A percentile compares a stretch with the other conserved stretches of the same genome.
These are phyloP conservation scores for Fomitopsis palustris DNA, from an alignment of 1,284 basidiomycete genomes.

Conservation along the genomic window DNA sequence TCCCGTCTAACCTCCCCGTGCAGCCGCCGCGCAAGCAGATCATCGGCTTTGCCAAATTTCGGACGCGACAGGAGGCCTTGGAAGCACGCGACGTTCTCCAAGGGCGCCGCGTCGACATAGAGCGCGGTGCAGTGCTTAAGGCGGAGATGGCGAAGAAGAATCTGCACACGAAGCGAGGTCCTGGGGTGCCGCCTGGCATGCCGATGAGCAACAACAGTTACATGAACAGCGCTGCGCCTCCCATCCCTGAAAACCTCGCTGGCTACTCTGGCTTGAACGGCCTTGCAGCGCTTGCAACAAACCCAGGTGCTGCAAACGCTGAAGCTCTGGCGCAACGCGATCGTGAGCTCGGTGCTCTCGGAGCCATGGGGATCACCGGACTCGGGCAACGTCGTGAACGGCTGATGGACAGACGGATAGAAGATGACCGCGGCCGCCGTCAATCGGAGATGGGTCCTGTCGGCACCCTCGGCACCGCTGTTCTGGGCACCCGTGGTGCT, in stretches of 20 bases:
- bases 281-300: constrained; percentile 24
- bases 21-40: constrained; percentile 86
- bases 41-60: constrained; percentile 97
- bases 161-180: constrained; percentile 88
- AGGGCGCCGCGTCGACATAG: constrained; percentile 89
- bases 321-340: constrained; percentile 44
- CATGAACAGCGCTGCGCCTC: constrained; percentile 32
- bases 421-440: constrained; percentile 36
- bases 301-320: constrained; percentile 26
- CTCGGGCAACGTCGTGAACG: constrained; percentile 31
- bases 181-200: constrained; percentile 52
- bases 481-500: constrained; percentile 43
- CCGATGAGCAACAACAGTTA: constrained; percentile 26
- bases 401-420: constrained; percentile 34
- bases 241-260: constrained; percentile 27
- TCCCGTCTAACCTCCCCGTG: constrained; percentile 32
- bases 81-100: constrained; percentile 88
- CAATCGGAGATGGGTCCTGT: constrained; percentile 31
- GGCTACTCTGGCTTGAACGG: constrained; percentile 33
- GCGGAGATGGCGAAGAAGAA: constrained; percentile 99
- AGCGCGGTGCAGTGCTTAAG: constrained; percentile 92
- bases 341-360: constrained; percentile 43
- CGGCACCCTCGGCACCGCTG: constrained; percentile 38
- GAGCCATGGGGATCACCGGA: constrained; percentile 44
- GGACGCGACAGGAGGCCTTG: constrained; percentile 83